Conservation (phyloP, 805 yeast species). For the Priceomyces melissophilus region DNA sequence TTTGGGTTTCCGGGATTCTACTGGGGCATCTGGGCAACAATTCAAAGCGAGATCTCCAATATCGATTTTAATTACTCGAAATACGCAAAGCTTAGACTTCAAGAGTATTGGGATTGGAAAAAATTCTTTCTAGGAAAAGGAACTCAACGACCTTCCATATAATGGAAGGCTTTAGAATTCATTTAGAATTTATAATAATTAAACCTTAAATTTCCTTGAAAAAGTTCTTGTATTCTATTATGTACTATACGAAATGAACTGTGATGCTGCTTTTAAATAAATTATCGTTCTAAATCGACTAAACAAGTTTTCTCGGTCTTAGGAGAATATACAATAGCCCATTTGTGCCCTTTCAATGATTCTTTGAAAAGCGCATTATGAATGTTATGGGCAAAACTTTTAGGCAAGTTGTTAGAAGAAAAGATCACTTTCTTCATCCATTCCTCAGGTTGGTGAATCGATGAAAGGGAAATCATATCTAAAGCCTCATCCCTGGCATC, state of each 20-base stretch:
- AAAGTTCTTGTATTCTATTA: too few relatives aligned
- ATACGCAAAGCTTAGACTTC: constrained; percentile 57
- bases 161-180: too few relatives aligned
- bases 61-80: constrained; percentile 69
- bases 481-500: constrained; percentile 83
- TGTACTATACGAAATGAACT: too few relatives aligned
- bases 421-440: constrained; percentile 83
- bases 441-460: constrained; percentile 74
- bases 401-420: constrained; percentile 67
- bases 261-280: background rate
- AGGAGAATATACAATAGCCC: constrained; percentile 77
- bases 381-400: constrained; percentile 74
- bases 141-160: too few relatives aligned
- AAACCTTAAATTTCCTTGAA: too few relatives aligned
- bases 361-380: constrained; percentile 74
- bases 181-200: too few relatives aligned
- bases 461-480: constrained; percentile 76
- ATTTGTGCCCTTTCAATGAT: constrained; percentile 61
- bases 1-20: constrained; percentile 82
- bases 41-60: constrained; percentile 63
- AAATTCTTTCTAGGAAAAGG: constrained; percentile 9
- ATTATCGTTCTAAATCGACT: constrained; percentile 55
- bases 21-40: constrained; percentile 84
- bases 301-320: constrained; percentile 62
- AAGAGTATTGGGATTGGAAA: constrained; percentile 74